Conservation (phyloP, 257 asterid species). For the Scutellaria baicalensis region DNA sequence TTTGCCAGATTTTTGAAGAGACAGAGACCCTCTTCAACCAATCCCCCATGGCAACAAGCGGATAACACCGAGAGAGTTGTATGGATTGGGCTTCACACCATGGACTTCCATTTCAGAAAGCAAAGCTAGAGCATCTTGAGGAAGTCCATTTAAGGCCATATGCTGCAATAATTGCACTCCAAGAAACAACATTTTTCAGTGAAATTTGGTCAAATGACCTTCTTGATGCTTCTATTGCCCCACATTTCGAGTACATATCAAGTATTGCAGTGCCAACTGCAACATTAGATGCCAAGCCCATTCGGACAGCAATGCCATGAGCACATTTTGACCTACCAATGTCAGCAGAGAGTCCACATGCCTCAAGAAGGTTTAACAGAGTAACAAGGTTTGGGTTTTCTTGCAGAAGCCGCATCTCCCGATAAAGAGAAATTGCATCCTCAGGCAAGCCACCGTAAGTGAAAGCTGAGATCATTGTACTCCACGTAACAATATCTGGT, state of each 20-base stretch:
- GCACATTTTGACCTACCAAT: constrained; percentile 54
- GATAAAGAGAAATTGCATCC: constrained; percentile 57
- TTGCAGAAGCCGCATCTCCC: constrained; percentile 38
- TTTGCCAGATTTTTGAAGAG: constrained; percentile 41
- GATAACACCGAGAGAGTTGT: constrained; percentile 62
- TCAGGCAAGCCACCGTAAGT: constrained; percentile 67
- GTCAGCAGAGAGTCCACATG: constrained; percentile 72
- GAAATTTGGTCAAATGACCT: constrained; percentile 56
- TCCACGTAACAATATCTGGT: constrained; percentile 77
- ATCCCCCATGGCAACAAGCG: constrained; percentile 93
- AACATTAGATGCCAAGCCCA: constrained; percentile 57
- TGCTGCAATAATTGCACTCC: constrained; percentile 83
- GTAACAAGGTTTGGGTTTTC: constrained; percentile 45
- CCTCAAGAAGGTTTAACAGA: constrained; percentile 66
- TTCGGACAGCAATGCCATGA: constrained; percentile 59
- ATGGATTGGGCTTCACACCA: constrained; percentile 56
- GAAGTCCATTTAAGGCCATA: constrained; percentile 73
- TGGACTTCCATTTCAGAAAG: constrained; percentile 53
- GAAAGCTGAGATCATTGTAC: constrained; percentile 90
- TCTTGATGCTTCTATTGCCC: constrained; percentile 59
- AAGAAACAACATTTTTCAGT: constrained; percentile 49
- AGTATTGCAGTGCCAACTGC: constrained; percentile 77
- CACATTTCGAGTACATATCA: constrained; percentile 86
- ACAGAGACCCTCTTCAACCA: constrained; percentile 66
- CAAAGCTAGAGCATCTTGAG: constrained; percentile 62